Evolutionary conservation across 352 stramenopile genomes (phyloP).

Genomic region (Phytopythium chamaehyphon): DNA sequence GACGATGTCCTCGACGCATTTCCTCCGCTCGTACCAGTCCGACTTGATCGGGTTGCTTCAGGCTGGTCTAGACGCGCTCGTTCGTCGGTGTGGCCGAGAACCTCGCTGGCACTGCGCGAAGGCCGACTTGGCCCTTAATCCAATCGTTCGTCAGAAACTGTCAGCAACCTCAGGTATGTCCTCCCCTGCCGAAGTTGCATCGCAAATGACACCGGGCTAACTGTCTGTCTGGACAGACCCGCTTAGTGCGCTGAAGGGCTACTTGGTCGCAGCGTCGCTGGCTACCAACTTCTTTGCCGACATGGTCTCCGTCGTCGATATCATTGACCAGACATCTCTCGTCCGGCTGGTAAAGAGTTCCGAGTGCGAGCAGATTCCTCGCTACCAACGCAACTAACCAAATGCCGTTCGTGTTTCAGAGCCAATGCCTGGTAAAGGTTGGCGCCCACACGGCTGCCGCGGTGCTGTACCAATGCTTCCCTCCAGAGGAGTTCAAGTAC

Average conservation of each 20-base stretch:
- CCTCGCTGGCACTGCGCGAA: slow-evolving; percentile 74
- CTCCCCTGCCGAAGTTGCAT: neutral
- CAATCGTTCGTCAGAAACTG: slow-evolving; percentile 64
- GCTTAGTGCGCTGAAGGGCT: slow-evolving; percentile 54
- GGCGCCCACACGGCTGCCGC: slow-evolving; percentile 77
- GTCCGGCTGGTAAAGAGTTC: slow-evolving; percentile 57
- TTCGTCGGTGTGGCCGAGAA: slow-evolving; percentile 61
- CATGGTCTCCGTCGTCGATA: slow-evolving; percentile 59
- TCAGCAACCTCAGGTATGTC: slow-evolving; percentile 50
- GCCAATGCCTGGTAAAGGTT: slow-evolving; percentile 79
- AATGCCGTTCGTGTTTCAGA: slow-evolving; percentile 31
- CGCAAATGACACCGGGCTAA: slow-evolving; percentile 4
- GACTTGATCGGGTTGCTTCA: slow-evolving; percentile 61
- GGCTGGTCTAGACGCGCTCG: slow-evolving; percentile 41
- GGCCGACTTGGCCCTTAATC: slow-evolving; percentile 67
- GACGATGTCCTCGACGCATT: slow-evolving; percentile 35
- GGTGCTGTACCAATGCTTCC: slow-evolving; percentile 83
- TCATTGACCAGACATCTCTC: slow-evolving; percentile 82
- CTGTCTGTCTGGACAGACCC: slow-evolving; percentile 43
- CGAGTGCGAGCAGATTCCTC: neutral
- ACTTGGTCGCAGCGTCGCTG: slow-evolving; percentile 69
- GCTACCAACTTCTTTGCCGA: slow-evolving; percentile 84
- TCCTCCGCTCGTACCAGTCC: slow-evolving; percentile 49
- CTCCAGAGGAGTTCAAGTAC: slow-evolving; percentile 75
- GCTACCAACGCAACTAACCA: slow-evolving; percentile 1